These are phyloP conservation scores for Blumeria hordei DNA, from an alignment of 2,329 filamentous ascomycete species.

Conservation along the genomic window DNA sequence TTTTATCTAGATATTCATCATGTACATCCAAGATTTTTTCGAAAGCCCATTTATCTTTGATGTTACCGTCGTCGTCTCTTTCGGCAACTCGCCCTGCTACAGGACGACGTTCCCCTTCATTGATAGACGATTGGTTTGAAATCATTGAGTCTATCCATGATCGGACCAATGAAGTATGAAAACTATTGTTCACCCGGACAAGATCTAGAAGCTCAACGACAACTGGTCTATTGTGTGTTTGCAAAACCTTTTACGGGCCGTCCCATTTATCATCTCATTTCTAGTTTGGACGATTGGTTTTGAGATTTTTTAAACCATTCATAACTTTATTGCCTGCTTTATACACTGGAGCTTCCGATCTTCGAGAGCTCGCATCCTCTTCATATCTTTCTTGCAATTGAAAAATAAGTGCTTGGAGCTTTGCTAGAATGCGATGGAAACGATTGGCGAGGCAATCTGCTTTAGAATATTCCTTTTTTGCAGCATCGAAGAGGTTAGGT, in stretches of 20 bases:
- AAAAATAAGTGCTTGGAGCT: not conserved
- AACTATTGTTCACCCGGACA: not conserved
- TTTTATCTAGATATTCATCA: constrained; percentile 23
- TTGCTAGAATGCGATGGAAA: not conserved
- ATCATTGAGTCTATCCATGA: not conserved
- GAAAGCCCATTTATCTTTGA: not conserved
- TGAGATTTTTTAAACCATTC: not conserved
- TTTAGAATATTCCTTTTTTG: not conserved
- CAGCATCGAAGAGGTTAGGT: not conserved
- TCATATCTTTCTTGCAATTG: not conserved
- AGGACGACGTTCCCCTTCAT: not conserved
- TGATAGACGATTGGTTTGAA: not conserved
- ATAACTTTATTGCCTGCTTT: not conserved
- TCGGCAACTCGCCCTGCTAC: not conserved
- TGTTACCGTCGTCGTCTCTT: constrained; percentile 1
- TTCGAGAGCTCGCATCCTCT: constrained; percentile 1
- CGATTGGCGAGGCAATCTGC: not conserved
- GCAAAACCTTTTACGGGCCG: not conserved
- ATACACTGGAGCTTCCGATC: not conserved
- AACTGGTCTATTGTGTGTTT: not conserved
- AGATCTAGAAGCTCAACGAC: not conserved
- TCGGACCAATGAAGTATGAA: not conserved
- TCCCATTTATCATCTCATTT: not conserved
- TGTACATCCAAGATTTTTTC: constrained; percentile 25
- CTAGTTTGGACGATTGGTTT: constrained; percentile 1